A percentile compares a stretch with the other conserved stretches of the same genome.
These are phyloP conservation scores for Platismatia glauca DNA, from an alignment of 495 filamentous ascomycete genomes.

Conservation along the genomic window DNA sequence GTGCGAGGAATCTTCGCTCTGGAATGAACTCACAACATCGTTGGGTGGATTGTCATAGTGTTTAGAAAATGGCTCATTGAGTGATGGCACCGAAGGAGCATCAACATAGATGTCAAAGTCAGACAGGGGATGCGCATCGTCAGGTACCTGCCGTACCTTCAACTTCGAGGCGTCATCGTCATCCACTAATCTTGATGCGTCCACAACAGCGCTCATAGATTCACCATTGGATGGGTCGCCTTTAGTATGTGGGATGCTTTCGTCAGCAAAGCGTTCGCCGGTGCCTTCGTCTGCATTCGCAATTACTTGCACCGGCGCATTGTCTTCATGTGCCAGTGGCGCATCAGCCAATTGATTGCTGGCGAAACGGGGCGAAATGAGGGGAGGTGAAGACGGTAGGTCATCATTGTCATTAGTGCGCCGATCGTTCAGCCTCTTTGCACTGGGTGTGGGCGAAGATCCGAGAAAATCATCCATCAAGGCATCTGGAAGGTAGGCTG, in stretches of 20 bases:
- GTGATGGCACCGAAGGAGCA: slow-evolving; percentile 12
- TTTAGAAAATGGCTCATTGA: background rate
- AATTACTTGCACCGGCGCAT: background rate
- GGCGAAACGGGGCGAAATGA: slow-evolving; percentile 3
- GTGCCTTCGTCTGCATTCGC: background rate
- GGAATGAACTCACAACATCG: slow-evolving; percentile 7
- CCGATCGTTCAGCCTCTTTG: slow-evolving; percentile 28
- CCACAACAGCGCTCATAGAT: background rate
- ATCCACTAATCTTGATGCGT: background rate
- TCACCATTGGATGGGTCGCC: background rate
- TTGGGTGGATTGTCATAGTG: background rate
- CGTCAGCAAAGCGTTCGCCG: background rate
- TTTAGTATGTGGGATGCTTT: background rate
- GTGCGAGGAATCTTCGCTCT: background rate
- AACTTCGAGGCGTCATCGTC: background rate
- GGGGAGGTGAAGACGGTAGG: slow-evolving; percentile 46
- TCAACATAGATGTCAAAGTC: slow-evolving; percentile 21
- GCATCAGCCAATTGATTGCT: background rate
- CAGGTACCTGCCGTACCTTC: background rate
- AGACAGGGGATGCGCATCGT: slow-evolving; percentile 5
- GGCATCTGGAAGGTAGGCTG: slow-evolving; percentile 35
- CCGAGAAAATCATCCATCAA: slow-evolving; percentile 56
- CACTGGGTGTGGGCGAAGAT: slow-evolving; percentile 72
- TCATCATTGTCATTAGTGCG: slow-evolving; percentile 36
- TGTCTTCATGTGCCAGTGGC: background rate